phyloP scores from a whole-genome alignment of 306 rosid genomes.

The Sechiopsis laciniata region DNA sequence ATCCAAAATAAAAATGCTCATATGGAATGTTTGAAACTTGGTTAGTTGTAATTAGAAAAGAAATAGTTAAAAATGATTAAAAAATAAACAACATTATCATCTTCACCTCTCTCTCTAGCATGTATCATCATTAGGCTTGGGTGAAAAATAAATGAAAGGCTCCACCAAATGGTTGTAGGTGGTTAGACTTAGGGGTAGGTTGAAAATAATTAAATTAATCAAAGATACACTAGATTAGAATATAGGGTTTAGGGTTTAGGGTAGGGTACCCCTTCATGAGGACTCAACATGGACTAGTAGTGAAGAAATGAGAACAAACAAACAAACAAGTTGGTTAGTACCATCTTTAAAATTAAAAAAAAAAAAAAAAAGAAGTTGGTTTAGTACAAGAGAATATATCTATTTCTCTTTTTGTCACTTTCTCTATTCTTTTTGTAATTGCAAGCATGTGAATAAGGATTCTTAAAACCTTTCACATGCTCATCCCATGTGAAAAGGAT shows the following conservation, averaged over 20 bases:
- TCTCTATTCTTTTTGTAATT: not conserved
- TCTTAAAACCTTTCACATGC: not conserved
- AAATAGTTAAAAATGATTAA: not conserved
- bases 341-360: not conserved
- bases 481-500: too few relatives aligned
- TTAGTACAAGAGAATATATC: not conserved
- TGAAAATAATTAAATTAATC: not conserved
- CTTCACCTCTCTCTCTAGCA: not conserved
- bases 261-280: too few relatives aligned
- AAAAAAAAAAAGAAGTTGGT: not conserved
- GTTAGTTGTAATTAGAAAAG: not conserved
- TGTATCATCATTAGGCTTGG: too few relatives aligned
- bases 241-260: not conserved
- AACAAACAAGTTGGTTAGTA: not conserved
- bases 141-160: not conserved
- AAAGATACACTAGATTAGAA: not conserved
- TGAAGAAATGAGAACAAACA: not conserved
- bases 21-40: not conserved
- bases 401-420: constrained; percentile 6
- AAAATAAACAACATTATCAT: not conserved
- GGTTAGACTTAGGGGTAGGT: not conserved
- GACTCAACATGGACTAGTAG: not conserved
- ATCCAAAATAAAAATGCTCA: not conserved
- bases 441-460: constrained; percentile 29
- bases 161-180: not conserved